Evolutionary conservation across 108 stramenopile genomes (phyloP), one percentile per base, ranked within the genome.

Genomic region (Cyclotella kingstonii): DNA sequence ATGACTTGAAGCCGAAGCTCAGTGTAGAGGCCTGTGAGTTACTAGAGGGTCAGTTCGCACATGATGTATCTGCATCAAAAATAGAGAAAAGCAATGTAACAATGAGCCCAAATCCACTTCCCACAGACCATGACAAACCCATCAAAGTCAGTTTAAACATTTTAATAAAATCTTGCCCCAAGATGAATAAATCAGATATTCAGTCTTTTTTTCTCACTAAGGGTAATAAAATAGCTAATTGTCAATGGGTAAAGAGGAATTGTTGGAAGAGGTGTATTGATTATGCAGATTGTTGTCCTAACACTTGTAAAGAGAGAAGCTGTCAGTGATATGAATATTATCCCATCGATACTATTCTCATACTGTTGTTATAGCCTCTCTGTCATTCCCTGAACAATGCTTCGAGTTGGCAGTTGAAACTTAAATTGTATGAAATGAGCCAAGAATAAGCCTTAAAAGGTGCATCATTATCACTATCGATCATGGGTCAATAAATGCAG

Each of bases 221-320:
- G 3, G 14, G 29, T 21, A 61, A 48, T 2, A 38, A 21, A 27
- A 35, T 53, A n/a, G 15, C 14, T 3, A 27, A 40, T 44, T 64
- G 63, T 33, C 2, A 15, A 4, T 64, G 63, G 63, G 63, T 64
- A 10, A 26, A 41, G 21, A 52, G 27, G 5, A 52, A 53, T 22
- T 51, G 52, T 19, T 1, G 52, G 36, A 44, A 9, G 8, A 23
- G 51, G 1, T 64, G 63, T 43, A 26, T 14, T 1, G 11, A 41
- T 0, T 64, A 53, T 54, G 36, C 48, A 14, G 31, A 18, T 23
- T 64, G 63, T 25, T 64, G 63, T 64, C 63, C 63, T 27, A 40
- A 44, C 28, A 42, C 63, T 15, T 64, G 63, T 18, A 31, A 17
- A 2, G 7, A 34, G 33, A 19, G 18, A 7, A 34, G 28, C 11